These are phyloP conservation scores for Nepenthes gracilis DNA, from an alignment of 148 eudicot genomes.

Conservation along the genomic window DNA sequence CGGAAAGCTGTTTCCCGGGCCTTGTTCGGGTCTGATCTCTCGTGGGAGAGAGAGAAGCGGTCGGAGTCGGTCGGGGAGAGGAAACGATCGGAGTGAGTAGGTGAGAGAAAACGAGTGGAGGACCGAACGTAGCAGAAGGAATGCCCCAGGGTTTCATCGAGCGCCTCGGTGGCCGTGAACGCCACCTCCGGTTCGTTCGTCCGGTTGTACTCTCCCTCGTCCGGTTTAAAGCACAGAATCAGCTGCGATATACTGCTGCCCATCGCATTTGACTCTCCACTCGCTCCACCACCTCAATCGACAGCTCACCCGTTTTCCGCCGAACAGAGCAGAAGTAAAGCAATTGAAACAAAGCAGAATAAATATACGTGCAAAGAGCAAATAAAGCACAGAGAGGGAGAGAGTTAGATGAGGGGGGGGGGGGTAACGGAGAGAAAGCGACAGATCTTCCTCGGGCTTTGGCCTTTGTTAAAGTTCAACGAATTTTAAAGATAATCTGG, in stretches of 20 bases:
- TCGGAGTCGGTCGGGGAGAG: conserved; percentile 59
- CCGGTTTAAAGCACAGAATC: conserved; percentile 8
- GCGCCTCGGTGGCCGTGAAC: conserved; percentile 33
- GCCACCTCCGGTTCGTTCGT: conserved; percentile 27
- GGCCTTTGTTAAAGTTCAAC: too few species aligned
- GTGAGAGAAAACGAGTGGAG: conserved; percentile 72
- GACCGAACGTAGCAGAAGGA: conserved; percentile 93
- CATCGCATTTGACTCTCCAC: conserved; percentile 9
- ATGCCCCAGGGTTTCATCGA: conserved; percentile 95
- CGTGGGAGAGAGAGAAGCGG: conserved; percentile 53
- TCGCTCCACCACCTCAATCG: conserved; percentile 1
- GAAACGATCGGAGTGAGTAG: conserved; percentile 83
- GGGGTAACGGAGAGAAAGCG: too few species aligned
- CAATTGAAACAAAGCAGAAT: too few species aligned
- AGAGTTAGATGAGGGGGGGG: too few species aligned
- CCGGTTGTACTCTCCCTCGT: background rate
- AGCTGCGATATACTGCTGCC: conserved; percentile 4
- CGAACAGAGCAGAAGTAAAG: too few species aligned
- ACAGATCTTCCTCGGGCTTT: too few species aligned
- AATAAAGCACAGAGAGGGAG: too few species aligned
- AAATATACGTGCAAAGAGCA: too few species aligned
- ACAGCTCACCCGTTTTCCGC: background rate
- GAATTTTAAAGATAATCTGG: too few species aligned
- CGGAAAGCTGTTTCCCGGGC: conserved; percentile 39
- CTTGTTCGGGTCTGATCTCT: conserved; percentile 26